Base-by-base conservation (phyloP, 169 alveolate genomes). In the Cryptosporidium muris region DNA sequence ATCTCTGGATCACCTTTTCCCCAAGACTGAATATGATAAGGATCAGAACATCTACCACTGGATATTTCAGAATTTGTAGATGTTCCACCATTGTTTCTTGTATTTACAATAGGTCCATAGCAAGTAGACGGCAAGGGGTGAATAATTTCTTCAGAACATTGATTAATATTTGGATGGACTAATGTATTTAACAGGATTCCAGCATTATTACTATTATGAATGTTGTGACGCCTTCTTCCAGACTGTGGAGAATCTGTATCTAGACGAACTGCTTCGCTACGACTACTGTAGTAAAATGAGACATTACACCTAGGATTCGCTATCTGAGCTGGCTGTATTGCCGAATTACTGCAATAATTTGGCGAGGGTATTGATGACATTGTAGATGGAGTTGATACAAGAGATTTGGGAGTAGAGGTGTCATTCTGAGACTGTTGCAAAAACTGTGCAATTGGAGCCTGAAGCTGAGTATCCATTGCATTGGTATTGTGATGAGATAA, bases 81-180 rank as follows among this genome's bases (percentile, higher is more conserved):
- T 25, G 25, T 25, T 25, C 14, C 38, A 8, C 11, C 16, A 2
- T 34, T 11, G 14, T 58, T 34, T 5, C 63, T 12, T 49, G 40
- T 48, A 34, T 66, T 66, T 8, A 47, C 37, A 66, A 34, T 51
- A 4, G 81, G 65, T 49, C 47, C 37, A 12, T 66, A 66, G 37
- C 81, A 66, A 12, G 37, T 58, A 45, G 81, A 66, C 1, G 81
- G 81, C 2, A 66, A 51, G 47, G 81, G 81, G 40, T 66, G 81
- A n/a, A 66, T 66, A 49, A 66, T 48, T 49, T 66, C 51, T 51
- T 14, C 14, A 12, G 14, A 8, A 1, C 54, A 8, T 49, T 49
- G 14, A 49, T 49, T 49, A 49, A 8, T 49, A 8, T 49, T 8
- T 9, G 8, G 54, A 49, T 49, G 54, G 12, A 25, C 25, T 25